Evolutionary conservation across 1,284 basidiomycete species (phyloP), one percentile per base, ranked within the genome.

Genomic region (Malassezia arunalokei): DNA sequence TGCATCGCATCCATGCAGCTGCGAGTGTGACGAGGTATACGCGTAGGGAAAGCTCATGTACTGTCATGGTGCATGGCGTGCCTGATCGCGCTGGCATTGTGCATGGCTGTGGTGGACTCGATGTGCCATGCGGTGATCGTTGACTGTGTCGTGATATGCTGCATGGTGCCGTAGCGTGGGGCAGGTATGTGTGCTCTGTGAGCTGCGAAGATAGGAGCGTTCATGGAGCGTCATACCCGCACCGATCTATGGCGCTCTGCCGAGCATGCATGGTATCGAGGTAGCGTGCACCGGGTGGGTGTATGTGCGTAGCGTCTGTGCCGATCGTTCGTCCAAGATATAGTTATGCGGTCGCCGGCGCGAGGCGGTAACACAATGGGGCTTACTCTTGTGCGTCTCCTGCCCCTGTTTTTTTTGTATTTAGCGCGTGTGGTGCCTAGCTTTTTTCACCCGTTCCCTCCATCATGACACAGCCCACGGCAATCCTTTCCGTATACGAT

Each of bases 401-500:
- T 35, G 14, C 42, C 38, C 24, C 27, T 24, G 39, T 8, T 15
- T 32, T 17, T 15, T 14, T 17, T 44, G 41, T 29, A 43, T 2
- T 31, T 14, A 17, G 41, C 11, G 15, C 11, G 33, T 11, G 2
- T 2, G 33, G 5, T 35, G 33, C 32, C 8, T 8, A 35, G n/a
- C 2, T 35, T 35, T 15, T 35, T 35, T 35, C 15, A 11, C 33
- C 33, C 5, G 20, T 24, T n/a, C 14, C 24, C 33, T 33, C 40
- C 15, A 49, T 28, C 31, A 49, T 49, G 47, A 35, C 58, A 11
- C 62, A 61, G 49, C 62, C 60, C 28, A 68, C 64, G 63, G 92
- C 92, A 28, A 78, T 99, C 53, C 78, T 98, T 52, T 95, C 91
- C 39, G 94, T 98, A 53, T 98, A 95, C 75, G 91, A 98, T 79